phyloP scores from a whole-genome alignment of 2,329 filamentous ascomycete species.

The Aspergillus cejpii region DNA sequence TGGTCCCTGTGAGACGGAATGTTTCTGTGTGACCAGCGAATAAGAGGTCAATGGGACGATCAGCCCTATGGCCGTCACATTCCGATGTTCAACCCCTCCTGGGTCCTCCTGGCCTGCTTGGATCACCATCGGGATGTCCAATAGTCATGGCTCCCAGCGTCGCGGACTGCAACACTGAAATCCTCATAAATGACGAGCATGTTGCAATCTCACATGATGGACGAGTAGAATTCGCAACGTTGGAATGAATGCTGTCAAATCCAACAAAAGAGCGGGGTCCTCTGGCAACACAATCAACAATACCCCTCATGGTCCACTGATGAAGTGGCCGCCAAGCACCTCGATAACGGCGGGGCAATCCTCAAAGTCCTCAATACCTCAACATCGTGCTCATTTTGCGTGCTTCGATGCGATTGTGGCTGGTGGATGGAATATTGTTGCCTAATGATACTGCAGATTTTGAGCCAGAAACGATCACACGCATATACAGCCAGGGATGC shows the following conservation, averaged over 20 bases:
- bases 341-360: conserved; percentile 5
- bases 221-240: too few relatives aligned
- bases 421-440: conserved; percentile 4
- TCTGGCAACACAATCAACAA: not conserved
- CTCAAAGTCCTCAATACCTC: not conserved
- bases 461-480: not conserved
- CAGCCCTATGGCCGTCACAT: not conserved
- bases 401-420: not conserved
- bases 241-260: not conserved
- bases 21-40: not conserved
- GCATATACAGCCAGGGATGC: not conserved
- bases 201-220: not conserved
- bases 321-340: conserved; percentile 12
- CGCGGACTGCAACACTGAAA: not conserved
- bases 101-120: not conserved
- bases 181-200: conserved; percentile 2
- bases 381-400: conserved; percentile 2
- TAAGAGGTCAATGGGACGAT: not conserved
- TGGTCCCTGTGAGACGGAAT: not conserved
- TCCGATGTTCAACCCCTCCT: not conserved
- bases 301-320: conserved; percentile 8
- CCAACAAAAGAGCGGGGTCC: not conserved
- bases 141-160: not conserved
- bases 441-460: not conserved
- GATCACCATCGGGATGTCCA: not conserved